phyloP scores from a whole-genome alignment of 1,284 basidiomycete genomes.

The Stygiomarasmius scandens region DNA sequence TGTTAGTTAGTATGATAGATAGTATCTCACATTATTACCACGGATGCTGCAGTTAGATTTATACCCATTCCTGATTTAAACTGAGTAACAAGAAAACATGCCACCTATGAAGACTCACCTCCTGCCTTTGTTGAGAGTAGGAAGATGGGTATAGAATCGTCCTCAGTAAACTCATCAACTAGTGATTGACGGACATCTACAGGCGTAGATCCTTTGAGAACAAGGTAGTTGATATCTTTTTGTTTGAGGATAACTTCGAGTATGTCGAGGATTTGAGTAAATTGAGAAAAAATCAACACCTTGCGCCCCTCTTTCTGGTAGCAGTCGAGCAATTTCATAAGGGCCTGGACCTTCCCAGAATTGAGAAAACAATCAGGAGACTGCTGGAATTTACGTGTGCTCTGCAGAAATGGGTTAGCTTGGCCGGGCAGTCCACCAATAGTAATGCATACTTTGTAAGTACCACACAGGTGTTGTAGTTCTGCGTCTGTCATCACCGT shows the following conservation, averaged over 20 bases:
- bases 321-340: slow-evolving; percentile 73
- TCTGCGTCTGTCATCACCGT: slow-evolving; percentile 95
- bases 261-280: slow-evolving; percentile 94
- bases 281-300: slow-evolving; percentile 94
- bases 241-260: slow-evolving; percentile 85
- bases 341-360: slow-evolving; percentile 84
- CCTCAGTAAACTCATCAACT: slow-evolving; percentile 97
- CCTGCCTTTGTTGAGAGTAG: slow-evolving; percentile 96
- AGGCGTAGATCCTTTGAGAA: slow-evolving; percentile 94
- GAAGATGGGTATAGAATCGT: slow-evolving; percentile 89
- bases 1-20: neutral
- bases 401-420: slow-evolving; percentile 46
- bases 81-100: slow-evolving; percentile 4
- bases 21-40: slow-evolving; percentile 78
- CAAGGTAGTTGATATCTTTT: slow-evolving; percentile 76
- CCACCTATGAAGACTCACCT: slow-evolving; percentile 33
- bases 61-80: slow-evolving; percentile 71
- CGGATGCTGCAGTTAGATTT: slow-evolving; percentile 90
- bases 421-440: slow-evolving; percentile 15
- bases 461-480: slow-evolving; percentile 78
- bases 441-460: slow-evolving; percentile 68
- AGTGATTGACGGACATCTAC: slow-evolving; percentile 93
- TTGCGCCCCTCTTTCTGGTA: slow-evolving; percentile 79
- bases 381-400: slow-evolving; percentile 78
- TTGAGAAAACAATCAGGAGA: slow-evolving; percentile 80